A percentile compares a stretch with the other conserved stretches of the same genome.
These are phyloP conservation scores for Fusarium devonianum DNA, from an alignment of 2,329 filamentous ascomycete species.

Conservation along the genomic window DNA sequence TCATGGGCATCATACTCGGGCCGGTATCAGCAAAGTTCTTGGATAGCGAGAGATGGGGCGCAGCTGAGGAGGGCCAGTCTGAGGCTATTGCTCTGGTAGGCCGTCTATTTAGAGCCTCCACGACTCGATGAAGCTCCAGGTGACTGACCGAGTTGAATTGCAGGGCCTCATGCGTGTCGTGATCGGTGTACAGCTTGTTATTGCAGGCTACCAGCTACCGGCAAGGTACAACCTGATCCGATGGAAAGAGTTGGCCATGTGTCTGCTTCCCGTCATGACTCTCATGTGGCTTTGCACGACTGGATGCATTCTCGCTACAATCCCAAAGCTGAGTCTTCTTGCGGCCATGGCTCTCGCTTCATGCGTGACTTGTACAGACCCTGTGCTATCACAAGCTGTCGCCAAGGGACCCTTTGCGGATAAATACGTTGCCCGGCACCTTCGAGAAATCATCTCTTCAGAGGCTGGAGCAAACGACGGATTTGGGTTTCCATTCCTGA, in stretches of 20 bases:
- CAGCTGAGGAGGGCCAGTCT: slow-evolving; percentile 41
- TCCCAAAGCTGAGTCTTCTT: slow-evolving; percentile 62
- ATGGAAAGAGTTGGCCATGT: slow-evolving; percentile 62
- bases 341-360: slow-evolving; percentile 65
- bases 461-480: slow-evolving; percentile 70
- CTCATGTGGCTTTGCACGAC: slow-evolving; percentile 68
- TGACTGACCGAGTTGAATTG: slow-evolving; percentile 2
- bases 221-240: slow-evolving; percentile 59
- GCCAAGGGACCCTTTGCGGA: slow-evolving; percentile 68
- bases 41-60: slow-evolving; percentile 46
- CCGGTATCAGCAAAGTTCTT: slow-evolving; percentile 63
- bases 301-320: slow-evolving; percentile 60
- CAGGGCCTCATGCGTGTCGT: slow-evolving; percentile 63
- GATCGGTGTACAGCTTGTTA: slow-evolving; percentile 69
- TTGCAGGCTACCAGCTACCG: slow-evolving; percentile 68
- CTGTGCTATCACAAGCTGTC: slow-evolving; percentile 67
- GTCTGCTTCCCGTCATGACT: slow-evolving; percentile 66
- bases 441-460: slow-evolving; percentile 68
- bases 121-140: neutral
- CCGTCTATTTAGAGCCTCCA: neutral
- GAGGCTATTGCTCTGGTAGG: slow-evolving; percentile 51
- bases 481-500: slow-evolving; percentile 67
- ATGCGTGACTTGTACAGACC: slow-evolving; percentile 68
- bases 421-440: slow-evolving; percentile 63
- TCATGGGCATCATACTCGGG: slow-evolving; percentile 62